Conservation (phyloP, 768 basidiomycete genomes). For the Hysterangium stoloniferum region DNA sequence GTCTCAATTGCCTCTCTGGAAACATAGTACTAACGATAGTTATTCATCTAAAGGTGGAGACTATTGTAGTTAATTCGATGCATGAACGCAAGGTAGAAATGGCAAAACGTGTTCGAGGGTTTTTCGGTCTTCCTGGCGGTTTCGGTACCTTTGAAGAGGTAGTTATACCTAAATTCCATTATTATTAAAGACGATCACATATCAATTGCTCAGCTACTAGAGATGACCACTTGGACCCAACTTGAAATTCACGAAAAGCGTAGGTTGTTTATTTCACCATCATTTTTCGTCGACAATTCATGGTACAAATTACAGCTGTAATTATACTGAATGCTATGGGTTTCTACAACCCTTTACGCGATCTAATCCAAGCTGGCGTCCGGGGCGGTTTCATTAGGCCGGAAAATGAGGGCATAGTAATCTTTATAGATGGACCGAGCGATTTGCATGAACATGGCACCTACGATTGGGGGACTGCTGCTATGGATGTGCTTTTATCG, state of each 20-base stretch:
- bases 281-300: background rate
- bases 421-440: slow-evolving; percentile 69
- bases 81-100: slow-evolving; percentile 88
- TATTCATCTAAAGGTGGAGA: background rate
- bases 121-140: slow-evolving; percentile 90
- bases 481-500: slow-evolving; percentile 50
- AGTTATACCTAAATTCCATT: slow-evolving; percentile 4
- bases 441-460: slow-evolving; percentile 41
- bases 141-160: slow-evolving; percentile 96
- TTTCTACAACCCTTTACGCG: slow-evolving; percentile 78
- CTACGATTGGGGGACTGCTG: slow-evolving; percentile 76
- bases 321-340: slow-evolving; percentile 78
- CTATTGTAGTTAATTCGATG: slow-evolving; percentile 69
- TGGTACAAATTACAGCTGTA: slow-evolving; percentile 68
- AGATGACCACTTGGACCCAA: slow-evolving; percentile 94
- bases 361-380: slow-evolving; percentile 60
- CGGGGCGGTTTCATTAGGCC: slow-evolving; percentile 68
- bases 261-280: slow-evolving; percentile 28
- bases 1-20: too few relatives aligned
- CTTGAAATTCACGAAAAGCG: slow-evolving; percentile 82
- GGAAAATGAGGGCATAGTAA: slow-evolving; percentile 50
- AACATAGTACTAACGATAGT: background rate
- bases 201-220: too few relatives aligned
- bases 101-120: slow-evolving; percentile 73
- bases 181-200: too few relatives aligned